These are phyloP conservation scores for Raffaelea deltoideospora DNA, from an alignment of 2,329 filamentous ascomycete species.

Conservation along the genomic window DNA sequence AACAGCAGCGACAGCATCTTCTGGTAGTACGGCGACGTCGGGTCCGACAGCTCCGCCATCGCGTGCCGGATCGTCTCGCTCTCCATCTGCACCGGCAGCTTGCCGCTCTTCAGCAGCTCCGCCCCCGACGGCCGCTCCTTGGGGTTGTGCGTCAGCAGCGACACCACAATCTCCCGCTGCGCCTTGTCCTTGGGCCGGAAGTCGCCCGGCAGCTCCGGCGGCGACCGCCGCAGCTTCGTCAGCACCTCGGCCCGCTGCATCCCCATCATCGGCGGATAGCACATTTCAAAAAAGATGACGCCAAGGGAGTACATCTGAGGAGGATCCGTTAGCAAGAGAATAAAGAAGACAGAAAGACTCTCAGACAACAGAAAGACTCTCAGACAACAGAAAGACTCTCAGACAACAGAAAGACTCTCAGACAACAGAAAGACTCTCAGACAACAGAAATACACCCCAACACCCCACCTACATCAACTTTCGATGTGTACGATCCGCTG, in stretches of 20 bases:
- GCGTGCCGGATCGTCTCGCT: conserved; percentile 79
- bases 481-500: conserved; percentile 69
- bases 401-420: background rate
- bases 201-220: conserved; percentile 54
- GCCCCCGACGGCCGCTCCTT: conserved; percentile 67
- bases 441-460: background rate
- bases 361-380: too few species aligned
- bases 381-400: background rate
- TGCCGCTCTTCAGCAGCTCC: conserved; percentile 72
- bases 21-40: conserved; percentile 73
- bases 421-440: background rate
- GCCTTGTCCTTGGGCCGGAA: conserved; percentile 57
- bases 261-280: conserved; percentile 46
- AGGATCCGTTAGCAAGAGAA: background rate
- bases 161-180: conserved; percentile 64
- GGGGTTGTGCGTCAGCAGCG: conserved; percentile 68
- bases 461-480: conserved; percentile 58
- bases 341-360: background rate
- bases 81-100: conserved; percentile 81
- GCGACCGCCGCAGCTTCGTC: conserved; percentile 49
- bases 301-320: conserved; percentile 94
- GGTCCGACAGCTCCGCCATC: conserved; percentile 65
- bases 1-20: conserved; percentile 84
- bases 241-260: conserved; percentile 53
- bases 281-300: conserved; percentile 99